Base-by-base conservation (phyloP, 2,329 filamentous ascomycete genomes). In the Botryotinia globosa region DNA sequence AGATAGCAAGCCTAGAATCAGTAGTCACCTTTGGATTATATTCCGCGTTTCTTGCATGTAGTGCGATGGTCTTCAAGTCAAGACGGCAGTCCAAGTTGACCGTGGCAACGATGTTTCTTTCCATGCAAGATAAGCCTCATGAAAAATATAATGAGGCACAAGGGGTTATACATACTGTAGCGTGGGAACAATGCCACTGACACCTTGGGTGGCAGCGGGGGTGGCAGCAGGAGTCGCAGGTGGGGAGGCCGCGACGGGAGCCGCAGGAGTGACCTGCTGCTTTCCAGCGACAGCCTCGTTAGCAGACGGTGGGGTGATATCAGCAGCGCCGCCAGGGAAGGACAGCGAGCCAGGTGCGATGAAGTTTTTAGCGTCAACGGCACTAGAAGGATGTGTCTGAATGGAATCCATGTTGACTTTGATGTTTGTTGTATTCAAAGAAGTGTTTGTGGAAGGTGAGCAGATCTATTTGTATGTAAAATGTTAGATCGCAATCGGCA, bases 71-170 rank as follows among this genome's bases (percentile, higher is more conserved):
- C 92, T 98, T 98, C 78, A 99, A 88, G 83, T 99, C 96, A 85
- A 98, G 86, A 79, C 95, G 94, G 85, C 95, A 98, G 87, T 97
- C 94, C 81, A 98, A 89, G 84, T 98, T 98, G 86, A 98, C 96
- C 79, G 96, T 99, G 78, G 96, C 95, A 84, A 98, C 95, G 85
- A 98, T 97, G 86, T 98, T 98, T 91, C 94, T 97, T 94, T 78
- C 80, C 79, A 80, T 79, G 80, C 78, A 78, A 83, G 82, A 86
- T 89, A 85, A 89, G 87, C 85, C 83, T 85, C 85, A 78, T 77
- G 75, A 75, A 79, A 80, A 75, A 77, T 9, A 18, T 58, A 61
- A 51, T 77, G 78, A 80, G 78, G 78, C 80, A 79, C 75, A 74
- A 78, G 79, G 79, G 79, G 83, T 82, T 81, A 90, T 91, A 96